Evolutionary conservation across 768 basidiomycete species (phyloP).

Genomic region (Coprinopsis sp.): DNA sequence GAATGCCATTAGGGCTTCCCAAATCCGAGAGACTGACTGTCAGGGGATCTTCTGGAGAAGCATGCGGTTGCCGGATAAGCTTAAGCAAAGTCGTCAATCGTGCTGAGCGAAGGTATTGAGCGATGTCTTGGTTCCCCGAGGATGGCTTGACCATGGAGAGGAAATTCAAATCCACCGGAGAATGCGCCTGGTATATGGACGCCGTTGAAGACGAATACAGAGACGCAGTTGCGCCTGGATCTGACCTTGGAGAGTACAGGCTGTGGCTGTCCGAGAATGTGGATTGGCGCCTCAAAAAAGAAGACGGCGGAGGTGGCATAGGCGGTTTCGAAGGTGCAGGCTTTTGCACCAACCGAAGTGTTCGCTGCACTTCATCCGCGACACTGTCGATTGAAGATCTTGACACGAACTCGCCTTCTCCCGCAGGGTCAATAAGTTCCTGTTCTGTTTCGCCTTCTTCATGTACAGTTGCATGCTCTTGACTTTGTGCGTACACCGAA

Average conservation of each 20-base stretch:
- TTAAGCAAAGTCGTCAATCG: constrained; percentile 78
- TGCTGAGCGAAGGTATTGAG: constrained; percentile 82
- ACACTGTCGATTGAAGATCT: constrained; percentile 89
- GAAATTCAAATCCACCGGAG: constrained; percentile 44
- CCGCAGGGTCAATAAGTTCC: constrained; percentile 43
- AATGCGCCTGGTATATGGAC: constrained; percentile 40
- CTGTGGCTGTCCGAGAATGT: constrained; percentile 54
- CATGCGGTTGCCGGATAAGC: constrained; percentile 76
- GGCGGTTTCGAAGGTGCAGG: constrained; percentile 30
- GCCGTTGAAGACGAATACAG: constrained; percentile 47
- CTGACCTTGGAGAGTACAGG: constrained; percentile 50
- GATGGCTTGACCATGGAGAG: constrained; percentile 40
- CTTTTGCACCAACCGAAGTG: constrained; percentile 61
- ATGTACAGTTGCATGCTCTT: constrained; percentile 41
- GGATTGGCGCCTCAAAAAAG: constrained; percentile 46
- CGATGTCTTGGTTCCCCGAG: constrained; percentile 69
- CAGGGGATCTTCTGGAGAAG: constrained; percentile 67
- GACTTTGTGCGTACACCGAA: constrained; percentile 44
- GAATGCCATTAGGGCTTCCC: constrained; percentile 79
- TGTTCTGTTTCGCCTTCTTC: constrained; percentile 56
- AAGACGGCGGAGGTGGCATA: constrained; percentile 32
- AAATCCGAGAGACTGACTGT: constrained; percentile 92
- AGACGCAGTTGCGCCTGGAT: constrained; percentile 45
- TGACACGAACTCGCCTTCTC: constrained; percentile 62
- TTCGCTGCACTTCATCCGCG: constrained; percentile 73